Conservation (phyloP, 495 filamentous ascomycete species). For the Xylaria venustula region DNA sequence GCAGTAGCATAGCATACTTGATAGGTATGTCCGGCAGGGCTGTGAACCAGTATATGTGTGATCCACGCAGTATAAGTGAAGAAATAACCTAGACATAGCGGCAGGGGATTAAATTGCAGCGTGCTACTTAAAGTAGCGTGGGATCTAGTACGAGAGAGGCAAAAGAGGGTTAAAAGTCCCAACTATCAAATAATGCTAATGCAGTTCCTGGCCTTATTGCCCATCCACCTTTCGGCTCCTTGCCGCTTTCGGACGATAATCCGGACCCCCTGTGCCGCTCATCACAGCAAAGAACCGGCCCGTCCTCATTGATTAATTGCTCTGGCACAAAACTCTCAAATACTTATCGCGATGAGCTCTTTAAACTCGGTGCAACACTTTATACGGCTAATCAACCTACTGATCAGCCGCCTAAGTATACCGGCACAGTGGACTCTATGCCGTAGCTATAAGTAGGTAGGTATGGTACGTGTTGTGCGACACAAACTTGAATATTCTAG, state of each 20-base stretch:
- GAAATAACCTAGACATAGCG: background rate
- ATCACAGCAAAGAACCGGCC: background rate
- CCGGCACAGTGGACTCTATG: too few species aligned
- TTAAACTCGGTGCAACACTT: background rate
- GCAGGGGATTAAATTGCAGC: background rate
- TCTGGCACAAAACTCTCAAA: background rate
- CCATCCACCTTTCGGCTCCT: background rate
- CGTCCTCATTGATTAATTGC: background rate
- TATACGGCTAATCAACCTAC: background rate
- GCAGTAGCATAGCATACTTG: background rate
- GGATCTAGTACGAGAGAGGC: background rate
- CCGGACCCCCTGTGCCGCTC: background rate
- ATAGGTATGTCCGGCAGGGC: background rate
- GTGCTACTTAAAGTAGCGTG: background rate
- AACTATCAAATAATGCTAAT: background rate
- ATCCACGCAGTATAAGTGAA: background rate
- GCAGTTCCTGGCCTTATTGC: background rate
- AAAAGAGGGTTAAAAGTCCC: background rate
- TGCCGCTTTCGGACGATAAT: conserved; percentile 4
- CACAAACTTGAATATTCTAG: too few species aligned
- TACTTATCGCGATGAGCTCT: background rate
- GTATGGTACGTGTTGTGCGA: too few species aligned
- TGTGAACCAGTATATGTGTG: background rate
- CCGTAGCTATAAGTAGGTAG: too few species aligned
- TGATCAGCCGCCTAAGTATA: background rate